These are phyloP conservation scores for Barnettozyma sucrosica DNA, from an alignment of 805 yeast genomes.

Conservation along the genomic window DNA sequence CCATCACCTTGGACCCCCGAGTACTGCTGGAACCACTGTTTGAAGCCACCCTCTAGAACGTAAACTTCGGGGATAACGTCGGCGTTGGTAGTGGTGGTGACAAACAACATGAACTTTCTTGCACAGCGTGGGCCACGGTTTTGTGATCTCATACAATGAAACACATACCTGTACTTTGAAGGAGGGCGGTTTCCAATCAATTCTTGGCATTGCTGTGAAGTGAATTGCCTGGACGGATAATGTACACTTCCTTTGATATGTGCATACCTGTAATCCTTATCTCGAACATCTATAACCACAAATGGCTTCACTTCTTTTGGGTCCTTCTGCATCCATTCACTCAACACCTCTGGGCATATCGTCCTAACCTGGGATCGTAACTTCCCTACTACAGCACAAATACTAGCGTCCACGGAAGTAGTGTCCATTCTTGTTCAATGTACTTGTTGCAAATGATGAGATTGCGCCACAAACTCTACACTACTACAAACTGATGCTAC, in stretches of 20 bases:
- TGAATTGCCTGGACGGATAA: conserved; percentile 13
- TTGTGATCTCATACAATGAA: conserved; percentile 25
- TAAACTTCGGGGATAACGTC: conserved; percentile 11
- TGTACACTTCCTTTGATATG: conserved; percentile 11
- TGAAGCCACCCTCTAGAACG: conserved; percentile 20
- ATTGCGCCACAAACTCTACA: not conserved
- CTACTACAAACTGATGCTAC: not conserved
- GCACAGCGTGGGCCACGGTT: conserved; percentile 20
- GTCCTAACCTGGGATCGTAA: not conserved
- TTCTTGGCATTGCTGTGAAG: not conserved
- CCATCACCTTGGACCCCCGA: not conserved
- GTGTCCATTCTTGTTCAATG: not conserved
- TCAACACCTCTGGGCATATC: not conserved
- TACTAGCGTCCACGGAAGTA: not conserved
- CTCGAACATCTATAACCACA: conserved; percentile 20
- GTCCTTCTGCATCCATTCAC: not conserved
- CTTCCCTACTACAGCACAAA: not conserved
- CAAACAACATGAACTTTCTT: conserved; percentile 8
- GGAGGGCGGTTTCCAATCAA: conserved; percentile 7
- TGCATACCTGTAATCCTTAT: conserved; percentile 12
- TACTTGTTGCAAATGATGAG: too few species aligned
- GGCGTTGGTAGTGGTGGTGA: conserved; percentile 5
- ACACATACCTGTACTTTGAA: conserved; percentile 7
- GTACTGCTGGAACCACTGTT: conserved; percentile 19
- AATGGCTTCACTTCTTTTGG: not conserved